These are phyloP conservation scores for Erythrobasidium hasegawianum DNA, from an alignment of 1,284 basidiomycete species.

Conservation along the genomic window DNA sequence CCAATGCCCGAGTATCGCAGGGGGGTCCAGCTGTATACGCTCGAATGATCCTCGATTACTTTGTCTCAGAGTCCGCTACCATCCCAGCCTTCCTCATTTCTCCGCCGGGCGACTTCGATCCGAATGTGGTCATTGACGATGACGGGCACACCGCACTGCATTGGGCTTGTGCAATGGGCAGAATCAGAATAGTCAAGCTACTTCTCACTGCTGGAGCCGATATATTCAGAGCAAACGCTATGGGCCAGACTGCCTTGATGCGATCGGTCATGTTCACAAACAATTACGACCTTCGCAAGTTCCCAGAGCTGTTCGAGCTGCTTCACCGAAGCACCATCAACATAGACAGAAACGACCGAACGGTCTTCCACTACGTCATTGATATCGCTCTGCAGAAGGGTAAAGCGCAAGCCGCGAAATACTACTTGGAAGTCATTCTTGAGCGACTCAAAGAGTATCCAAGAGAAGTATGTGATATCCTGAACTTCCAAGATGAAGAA, in stretches of 20 bases:
- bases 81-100: constrained; percentile 82
- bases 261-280: constrained; percentile 99
- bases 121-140: constrained; percentile 96
- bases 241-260: constrained; percentile 97
- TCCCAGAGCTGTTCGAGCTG: constrained; percentile 94
- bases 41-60: constrained; percentile 97
- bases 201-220: constrained; percentile 91
- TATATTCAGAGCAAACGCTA: constrained; percentile 94
- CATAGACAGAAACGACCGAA: constrained; percentile 96
- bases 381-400: constrained; percentile 98
- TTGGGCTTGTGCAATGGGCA: constrained; percentile 99
- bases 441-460: constrained; percentile 88
- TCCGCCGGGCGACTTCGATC: constrained; percentile 88
- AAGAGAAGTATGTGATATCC: constrained; percentile 92
- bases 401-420: constrained; percentile 94
- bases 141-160: constrained; percentile 96
- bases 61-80: constrained; percentile 94
- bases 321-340: constrained; percentile 96
- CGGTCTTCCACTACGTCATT: constrained; percentile 97
- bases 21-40: constrained; percentile 62
- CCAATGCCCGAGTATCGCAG: constrained; percentile 41
- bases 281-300: constrained; percentile 99
- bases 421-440: constrained; percentile 98
- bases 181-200: constrained; percentile 92
- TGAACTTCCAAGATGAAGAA: constrained; percentile 99